A percentile compares a stretch with the other conserved stretches of the same genome.
These are phyloP conservation scores for Moesziomyces parantarcticus DNA, from an alignment of 1,284 basidiomycete species.

Conservation along the genomic window DNA sequence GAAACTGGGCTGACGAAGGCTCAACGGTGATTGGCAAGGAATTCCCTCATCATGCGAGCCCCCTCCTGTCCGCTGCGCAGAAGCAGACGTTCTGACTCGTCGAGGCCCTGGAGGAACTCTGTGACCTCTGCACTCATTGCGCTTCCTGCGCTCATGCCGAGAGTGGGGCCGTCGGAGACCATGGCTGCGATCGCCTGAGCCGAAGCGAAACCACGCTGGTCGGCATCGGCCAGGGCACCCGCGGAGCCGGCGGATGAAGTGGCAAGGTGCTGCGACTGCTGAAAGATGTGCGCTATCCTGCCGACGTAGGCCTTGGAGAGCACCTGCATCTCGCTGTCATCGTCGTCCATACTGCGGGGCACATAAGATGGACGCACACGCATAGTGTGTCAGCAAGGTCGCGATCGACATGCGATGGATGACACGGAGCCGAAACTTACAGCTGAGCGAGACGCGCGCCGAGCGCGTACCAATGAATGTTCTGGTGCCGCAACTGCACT, in stretches of 20 bases:
- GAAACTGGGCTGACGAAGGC: background rate
- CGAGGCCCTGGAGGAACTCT: slow-evolving; percentile 59
- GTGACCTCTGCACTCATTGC: slow-evolving; percentile 57
- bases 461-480: slow-evolving; percentile 64
- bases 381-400: too few relatives aligned
- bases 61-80: slow-evolving; percentile 47
- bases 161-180: slow-evolving; percentile 42
- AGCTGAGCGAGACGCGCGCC: slow-evolving; percentile 58
- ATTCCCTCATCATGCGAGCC: slow-evolving; percentile 47
- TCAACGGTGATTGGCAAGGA: slow-evolving; percentile 40
- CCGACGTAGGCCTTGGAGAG: slow-evolving; percentile 60
- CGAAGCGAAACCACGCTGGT: slow-evolving; percentile 23
- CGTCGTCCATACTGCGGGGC: slow-evolving; percentile 51
- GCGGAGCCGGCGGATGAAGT: slow-evolving; percentile 16
- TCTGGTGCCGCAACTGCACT: slow-evolving; percentile 58
- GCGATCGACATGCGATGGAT: background rate
- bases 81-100: slow-evolving; percentile 50
- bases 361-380: background rate
- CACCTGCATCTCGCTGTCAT: slow-evolving; percentile 47
- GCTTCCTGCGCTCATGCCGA: slow-evolving; percentile 43
- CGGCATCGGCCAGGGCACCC: slow-evolving; percentile 7
- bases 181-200: slow-evolving; percentile 48
- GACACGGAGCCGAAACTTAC: slow-evolving; percentile 26
- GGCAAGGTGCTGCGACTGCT: slow-evolving; percentile 57
- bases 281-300: slow-evolving; percentile 55